Base-by-base conservation (phyloP, 495 filamentous ascomycete species). In the Penicillium steckii region DNA sequence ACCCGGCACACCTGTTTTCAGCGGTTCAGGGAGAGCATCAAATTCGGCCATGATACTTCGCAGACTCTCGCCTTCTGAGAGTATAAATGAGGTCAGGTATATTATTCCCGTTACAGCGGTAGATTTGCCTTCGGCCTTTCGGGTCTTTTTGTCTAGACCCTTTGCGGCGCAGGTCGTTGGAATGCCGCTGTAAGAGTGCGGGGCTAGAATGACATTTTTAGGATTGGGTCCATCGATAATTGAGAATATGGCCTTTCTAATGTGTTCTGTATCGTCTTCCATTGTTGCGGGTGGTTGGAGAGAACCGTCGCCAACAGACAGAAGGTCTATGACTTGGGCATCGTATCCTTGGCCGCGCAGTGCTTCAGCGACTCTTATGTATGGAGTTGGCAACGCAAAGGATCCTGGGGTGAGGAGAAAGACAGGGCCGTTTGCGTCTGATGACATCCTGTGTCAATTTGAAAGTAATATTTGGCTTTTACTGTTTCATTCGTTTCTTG, bases 231-330 rank as follows among this genome's bases (percentile, higher is more conserved):
- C 10, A 7, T 44, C 42, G 8, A 44, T 10, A 8, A 29, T 29
- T 25, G 24, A 25, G 18, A 44, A 13, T 0, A 27, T 17, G 3
- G 42, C 42, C 15, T n/a, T 5, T 9, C 42, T 9, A n/a, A 44
- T 44, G 24, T 44, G 42, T 8, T 22, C 42, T 44, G 42, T 4
- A 4, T 44, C 42, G 24, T 44, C 42, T 25, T 25, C 8, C 42
- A 44, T 44, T 26, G 42, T 44, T 44, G 42, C 42, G 6, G 42
- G 42, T 26, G 42, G 42, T 27, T 15, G 25, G 22, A 22, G 42
- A 12, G 42, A 15, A 12, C 42, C 42, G 17, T 44, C 42, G 42
- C 17, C n/a, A 8, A 44, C 42, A n/a, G 23, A 27, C 3, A 44
- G 23, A 9, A 44, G 42, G 3, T 25, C 22, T 3, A 44, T 44